phyloP scores from a whole-genome alignment of 2,329 filamentous ascomycete genomes.

The Elsinoe fawcettii region DNA sequence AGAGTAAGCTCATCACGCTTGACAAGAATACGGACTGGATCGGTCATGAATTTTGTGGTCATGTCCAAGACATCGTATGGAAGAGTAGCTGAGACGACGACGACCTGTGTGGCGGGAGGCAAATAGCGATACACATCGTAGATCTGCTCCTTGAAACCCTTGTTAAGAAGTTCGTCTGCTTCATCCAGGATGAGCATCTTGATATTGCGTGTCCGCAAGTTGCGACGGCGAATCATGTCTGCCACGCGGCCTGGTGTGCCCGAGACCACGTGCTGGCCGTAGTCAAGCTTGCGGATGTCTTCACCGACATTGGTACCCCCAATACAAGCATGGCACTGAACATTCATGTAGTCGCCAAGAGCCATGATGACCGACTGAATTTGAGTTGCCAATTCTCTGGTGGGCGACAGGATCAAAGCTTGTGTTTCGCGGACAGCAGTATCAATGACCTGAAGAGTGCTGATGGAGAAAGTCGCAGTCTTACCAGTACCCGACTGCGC shows the following conservation, averaged over 20 bases:
- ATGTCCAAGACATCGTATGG: constrained; percentile 98
- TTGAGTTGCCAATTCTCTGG: constrained; percentile 92
- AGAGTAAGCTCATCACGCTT: constrained; percentile 98
- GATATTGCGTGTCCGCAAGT: constrained; percentile 65
- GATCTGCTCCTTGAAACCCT: constrained; percentile 95
- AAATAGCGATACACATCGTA: constrained; percentile 98
- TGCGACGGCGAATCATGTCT: constrained; percentile 71
- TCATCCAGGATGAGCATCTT: constrained; percentile 74
- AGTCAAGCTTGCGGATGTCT: constrained; percentile 94
- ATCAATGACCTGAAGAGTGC: constrained; percentile 91
- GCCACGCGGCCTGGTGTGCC: constrained; percentile 93
- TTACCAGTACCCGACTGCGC: constrained; percentile 96
- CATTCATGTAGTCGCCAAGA: constrained; percentile 99
- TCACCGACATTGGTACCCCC: constrained; percentile 96
- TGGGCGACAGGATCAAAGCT: constrained; percentile 89
- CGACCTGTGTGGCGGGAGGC: constrained; percentile 94
- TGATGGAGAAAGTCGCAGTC: constrained; percentile 93
- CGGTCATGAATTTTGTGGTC: constrained; percentile 99
- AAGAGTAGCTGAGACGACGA: constrained; percentile 91
- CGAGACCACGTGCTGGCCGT: constrained; percentile 95
- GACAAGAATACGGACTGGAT: constrained; percentile 90
- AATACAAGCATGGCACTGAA: constrained; percentile 97
- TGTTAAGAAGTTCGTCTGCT: constrained; percentile 74
- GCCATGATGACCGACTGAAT: constrained; percentile 98
- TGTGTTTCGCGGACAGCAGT: constrained; percentile 88